phyloP scores from a whole-genome alignment of 1,284 basidiomycete genomes.

The Moesziomyces sp. region DNA sequence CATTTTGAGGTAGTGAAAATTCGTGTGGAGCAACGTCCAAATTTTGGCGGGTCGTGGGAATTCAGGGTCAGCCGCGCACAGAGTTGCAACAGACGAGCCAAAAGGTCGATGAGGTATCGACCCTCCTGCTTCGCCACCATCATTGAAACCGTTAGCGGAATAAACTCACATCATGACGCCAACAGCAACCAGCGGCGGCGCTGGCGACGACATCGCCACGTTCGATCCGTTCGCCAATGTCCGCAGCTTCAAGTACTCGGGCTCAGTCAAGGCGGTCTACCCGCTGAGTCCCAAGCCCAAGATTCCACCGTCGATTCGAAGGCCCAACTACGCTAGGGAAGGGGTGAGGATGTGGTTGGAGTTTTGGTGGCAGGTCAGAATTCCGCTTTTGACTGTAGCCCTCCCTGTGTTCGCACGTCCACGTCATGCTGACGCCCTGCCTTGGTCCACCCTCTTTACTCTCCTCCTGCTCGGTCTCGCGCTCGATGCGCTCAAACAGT shows the following conservation, averaged over 20 bases:
- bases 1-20: neutral
- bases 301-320: conserved; percentile 60
- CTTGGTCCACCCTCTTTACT: conserved; percentile 17
- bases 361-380: conserved; percentile 57
- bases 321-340: conserved; percentile 67
- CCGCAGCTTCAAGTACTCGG: conserved; percentile 60
- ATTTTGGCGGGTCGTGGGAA: neutral
- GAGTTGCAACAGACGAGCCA: too few relatives aligned
- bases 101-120: too few relatives aligned
- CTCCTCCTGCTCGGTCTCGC: conserved; percentile 36
- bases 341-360: conserved; percentile 56
- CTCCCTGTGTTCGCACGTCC: conserved; percentile 11
- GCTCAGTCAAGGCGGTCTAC: conserved; percentile 58
- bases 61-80: neutral
- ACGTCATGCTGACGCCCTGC: conserved; percentile 20
- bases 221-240: conserved; percentile 59
- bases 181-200: conserved; percentile 15
- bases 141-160: neutral
- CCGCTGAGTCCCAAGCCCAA: conserved; percentile 61
- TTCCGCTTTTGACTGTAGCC: conserved; percentile 40
- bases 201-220: conserved; percentile 17
- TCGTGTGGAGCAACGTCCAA: neutral
- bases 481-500: conserved; percentile 47
- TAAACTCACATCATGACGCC: conserved; percentile 27
- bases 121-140: conserved; percentile 5